These are phyloP conservation scores for Collariella sp. DNA, from an alignment of 495 filamentous ascomycete species.

Conservation along the genomic window DNA sequence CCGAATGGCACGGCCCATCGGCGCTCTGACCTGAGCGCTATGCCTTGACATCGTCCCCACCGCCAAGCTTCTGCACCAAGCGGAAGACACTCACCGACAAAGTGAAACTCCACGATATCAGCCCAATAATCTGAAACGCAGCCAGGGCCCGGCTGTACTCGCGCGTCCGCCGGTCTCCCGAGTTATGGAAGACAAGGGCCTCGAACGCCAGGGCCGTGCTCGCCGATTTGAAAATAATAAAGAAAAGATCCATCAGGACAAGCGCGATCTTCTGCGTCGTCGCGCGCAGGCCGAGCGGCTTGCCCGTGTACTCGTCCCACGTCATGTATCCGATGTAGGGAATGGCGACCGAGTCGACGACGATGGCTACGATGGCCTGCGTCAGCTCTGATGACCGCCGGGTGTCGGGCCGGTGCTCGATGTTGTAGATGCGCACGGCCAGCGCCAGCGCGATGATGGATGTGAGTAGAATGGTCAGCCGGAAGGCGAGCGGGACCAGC, in stretches of 20 bases:
- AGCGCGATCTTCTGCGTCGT: slow-evolving; percentile 78
- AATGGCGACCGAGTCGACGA: slow-evolving; percentile 80
- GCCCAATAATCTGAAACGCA: slow-evolving; percentile 69
- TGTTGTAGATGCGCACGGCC: slow-evolving; percentile 62
- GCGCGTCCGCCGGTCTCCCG: slow-evolving; percentile 45
- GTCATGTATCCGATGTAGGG: slow-evolving; percentile 89
- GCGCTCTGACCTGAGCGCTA: neutral
- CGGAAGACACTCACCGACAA: slow-evolving; percentile 84
- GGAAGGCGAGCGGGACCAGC: slow-evolving; percentile 75
- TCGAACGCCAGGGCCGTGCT: slow-evolving; percentile 86
- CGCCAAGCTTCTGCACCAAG: slow-evolving; percentile 64
- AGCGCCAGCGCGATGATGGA: slow-evolving; percentile 76
- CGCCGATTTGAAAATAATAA: slow-evolving; percentile 91
- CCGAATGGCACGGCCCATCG: neutral
- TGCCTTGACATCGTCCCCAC: slow-evolving; percentile 36
- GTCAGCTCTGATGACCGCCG: slow-evolving; percentile 47
- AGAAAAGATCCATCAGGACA: slow-evolving; percentile 83
- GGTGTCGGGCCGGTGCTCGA: slow-evolving; percentile 36
- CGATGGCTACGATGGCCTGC: slow-evolving; percentile 80
- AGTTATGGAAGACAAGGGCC: slow-evolving; percentile 60
- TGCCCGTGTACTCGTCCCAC: slow-evolving; percentile 90
- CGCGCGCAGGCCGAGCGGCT: slow-evolving; percentile 78
- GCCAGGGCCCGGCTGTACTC: slow-evolving; percentile 67
- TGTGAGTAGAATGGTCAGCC: slow-evolving; percentile 73
- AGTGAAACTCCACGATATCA: slow-evolving; percentile 83